phyloP scores from a whole-genome alignment of 768 basidiomycete species.

The Galerina marginata region DNA sequence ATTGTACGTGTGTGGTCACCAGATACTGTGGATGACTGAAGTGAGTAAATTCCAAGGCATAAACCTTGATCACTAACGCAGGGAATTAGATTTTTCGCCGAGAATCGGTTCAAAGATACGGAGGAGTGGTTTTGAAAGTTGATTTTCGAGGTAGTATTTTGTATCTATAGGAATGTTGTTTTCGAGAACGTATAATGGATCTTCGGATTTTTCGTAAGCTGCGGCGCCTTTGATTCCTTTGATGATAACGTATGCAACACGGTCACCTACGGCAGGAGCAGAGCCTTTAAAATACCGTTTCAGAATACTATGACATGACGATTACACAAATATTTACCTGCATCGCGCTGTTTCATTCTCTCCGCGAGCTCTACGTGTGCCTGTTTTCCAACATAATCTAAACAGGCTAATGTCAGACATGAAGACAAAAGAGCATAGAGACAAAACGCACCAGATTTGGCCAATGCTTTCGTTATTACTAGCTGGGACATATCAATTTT shows the following conservation, averaged over 20 bases:
- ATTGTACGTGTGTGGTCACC: constrained; percentile 97
- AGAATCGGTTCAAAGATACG: constrained; percentile 98
- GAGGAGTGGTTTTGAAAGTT: constrained; percentile 95
- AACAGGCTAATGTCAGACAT: neutral
- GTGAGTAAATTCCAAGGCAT: constrained; percentile 8
- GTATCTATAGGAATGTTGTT: constrained; percentile 99
- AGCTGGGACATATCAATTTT: constrained; percentile 99
- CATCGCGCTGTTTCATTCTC: constrained; percentile 95
- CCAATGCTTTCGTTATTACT: constrained; percentile 96
- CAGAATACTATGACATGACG: neutral
- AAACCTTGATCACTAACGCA: constrained; percentile 52
- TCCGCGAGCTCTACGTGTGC: constrained; percentile 96
- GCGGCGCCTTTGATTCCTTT: constrained; percentile 97
- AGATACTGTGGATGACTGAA: constrained; percentile 61
- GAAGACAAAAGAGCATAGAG: neutral
- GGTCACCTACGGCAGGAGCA: constrained; percentile 96
- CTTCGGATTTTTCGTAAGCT: constrained; percentile 98
- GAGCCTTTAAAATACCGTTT: constrained; percentile 60
- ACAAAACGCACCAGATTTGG: constrained; percentile 72
- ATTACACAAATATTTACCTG: constrained; percentile 51
- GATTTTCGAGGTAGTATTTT: constrained; percentile 97
- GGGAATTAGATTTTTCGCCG: constrained; percentile 85
- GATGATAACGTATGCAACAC: constrained; percentile 98
- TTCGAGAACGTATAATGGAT: constrained; percentile 95
- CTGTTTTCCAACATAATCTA: constrained; percentile 94